Conservation (phyloP, 345 rosid genomes). For the Euphorbia tirucalli region DNA sequence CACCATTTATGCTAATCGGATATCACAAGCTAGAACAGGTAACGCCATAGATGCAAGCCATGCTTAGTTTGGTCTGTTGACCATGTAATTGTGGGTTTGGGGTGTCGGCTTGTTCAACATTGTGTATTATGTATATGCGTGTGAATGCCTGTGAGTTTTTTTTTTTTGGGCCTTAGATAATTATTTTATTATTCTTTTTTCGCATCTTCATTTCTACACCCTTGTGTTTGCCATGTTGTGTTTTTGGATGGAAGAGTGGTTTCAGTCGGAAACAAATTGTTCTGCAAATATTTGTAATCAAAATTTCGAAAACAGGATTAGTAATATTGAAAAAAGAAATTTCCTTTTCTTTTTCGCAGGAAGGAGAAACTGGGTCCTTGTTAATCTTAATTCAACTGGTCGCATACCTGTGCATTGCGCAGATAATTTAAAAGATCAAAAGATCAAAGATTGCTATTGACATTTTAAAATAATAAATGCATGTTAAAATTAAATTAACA, state of each 20-base stretch:
- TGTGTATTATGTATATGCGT: constrained; percentile 52
- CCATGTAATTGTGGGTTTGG: constrained; percentile 21
- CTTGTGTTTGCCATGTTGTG: constrained; percentile 11
- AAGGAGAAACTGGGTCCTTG: too few species aligned
- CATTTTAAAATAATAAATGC: too few species aligned
- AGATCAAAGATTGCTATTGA: too few species aligned
- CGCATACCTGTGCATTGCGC: too few species aligned
- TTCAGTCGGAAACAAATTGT: constrained; percentile 14
- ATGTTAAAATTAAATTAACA: too few species aligned
- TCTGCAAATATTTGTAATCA: constrained; percentile 35
- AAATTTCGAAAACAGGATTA: constrained; percentile 7
- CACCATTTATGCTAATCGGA: constrained; percentile 93
- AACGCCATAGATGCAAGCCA: constrained; percentile 51
- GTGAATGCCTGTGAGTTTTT: constrained; percentile 36
- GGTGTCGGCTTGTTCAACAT: constrained; percentile 28
- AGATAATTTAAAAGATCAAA: too few species aligned
- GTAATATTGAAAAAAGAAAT: neutral
- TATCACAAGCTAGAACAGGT: constrained; percentile 96
- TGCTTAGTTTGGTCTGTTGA: constrained; percentile 23
- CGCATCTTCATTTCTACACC: neutral
- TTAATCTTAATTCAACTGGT: too few species aligned
- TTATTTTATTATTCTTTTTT: constrained; percentile 1
- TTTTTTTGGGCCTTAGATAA: constrained; percentile 15
- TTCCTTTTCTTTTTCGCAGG: neutral
- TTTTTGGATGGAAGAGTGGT: constrained; percentile 29